phyloP scores from a whole-genome alignment of 2,329 filamentous ascomycete species.

The Malbranchea cinnamomea region DNA sequence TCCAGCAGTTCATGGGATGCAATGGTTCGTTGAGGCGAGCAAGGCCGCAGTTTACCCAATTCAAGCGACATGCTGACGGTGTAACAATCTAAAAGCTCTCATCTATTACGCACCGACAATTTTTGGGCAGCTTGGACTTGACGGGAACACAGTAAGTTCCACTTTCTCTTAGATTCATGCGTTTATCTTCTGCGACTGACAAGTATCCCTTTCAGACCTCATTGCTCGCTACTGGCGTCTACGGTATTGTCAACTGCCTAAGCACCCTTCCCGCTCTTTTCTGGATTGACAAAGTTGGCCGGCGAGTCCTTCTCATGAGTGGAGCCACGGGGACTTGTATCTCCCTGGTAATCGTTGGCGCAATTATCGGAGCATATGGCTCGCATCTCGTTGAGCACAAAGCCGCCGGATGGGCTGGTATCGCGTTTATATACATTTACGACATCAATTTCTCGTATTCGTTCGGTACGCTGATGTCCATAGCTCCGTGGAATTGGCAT shows the following conservation, averaged over 20 bases:
- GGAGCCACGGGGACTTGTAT: constrained; percentile 22
- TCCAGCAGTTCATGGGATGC: constrained; percentile 34
- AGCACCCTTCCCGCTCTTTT: constrained; percentile 21
- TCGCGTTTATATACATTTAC: constrained; percentile 26
- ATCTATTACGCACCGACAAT: constrained; percentile 37
- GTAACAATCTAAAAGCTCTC: constrained; percentile 18
- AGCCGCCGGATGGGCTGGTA: constrained; percentile 22
- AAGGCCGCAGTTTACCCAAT: neutral
- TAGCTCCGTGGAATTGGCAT: neutral
- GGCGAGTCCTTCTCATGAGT: constrained; percentile 20
- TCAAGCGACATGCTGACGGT: neutral
- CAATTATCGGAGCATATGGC: constrained; percentile 20
- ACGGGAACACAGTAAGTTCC: constrained; percentile 18
- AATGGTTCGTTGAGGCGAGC: constrained; percentile 20
- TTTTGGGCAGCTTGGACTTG: constrained; percentile 30
- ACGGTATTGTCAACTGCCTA: constrained; percentile 25
- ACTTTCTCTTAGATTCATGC: neutral
- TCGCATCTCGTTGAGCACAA: constrained; percentile 15
- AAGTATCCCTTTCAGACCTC: constrained; percentile 12
- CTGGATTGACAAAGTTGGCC: constrained; percentile 22
- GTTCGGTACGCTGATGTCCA: constrained; percentile 15
- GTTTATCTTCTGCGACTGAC: neutral
- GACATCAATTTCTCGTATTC: constrained; percentile 25
- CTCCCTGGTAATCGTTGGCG: constrained; percentile 22
- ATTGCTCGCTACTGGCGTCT: constrained; percentile 23